Evolutionary conservation across 371 early-diverging fungal species (phyloP).

Genomic region (Actinomortierella wolfii): DNA sequence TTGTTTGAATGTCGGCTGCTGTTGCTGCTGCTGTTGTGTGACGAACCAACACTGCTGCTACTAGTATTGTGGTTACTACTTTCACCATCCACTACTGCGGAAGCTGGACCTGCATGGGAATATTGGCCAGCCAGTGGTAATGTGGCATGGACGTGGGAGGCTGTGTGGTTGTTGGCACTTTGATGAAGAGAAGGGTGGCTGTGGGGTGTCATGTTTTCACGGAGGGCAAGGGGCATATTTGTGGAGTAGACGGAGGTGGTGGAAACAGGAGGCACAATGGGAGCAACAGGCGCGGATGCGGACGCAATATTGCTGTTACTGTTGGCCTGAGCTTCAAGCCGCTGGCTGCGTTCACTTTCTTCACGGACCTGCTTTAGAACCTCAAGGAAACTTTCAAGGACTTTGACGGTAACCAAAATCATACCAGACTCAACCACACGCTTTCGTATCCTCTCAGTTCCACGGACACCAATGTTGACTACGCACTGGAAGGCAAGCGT

Average conservation of each 20-base stretch:
- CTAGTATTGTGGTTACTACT: no score
- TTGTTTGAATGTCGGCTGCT: no score
- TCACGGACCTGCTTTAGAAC: conserved; percentile 63
- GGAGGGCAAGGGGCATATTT: no score
- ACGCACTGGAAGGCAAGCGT: conserved; percentile 84
- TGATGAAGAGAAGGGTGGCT: no score
- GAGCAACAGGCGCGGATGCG: background rate
- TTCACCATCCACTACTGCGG: conserved; percentile 10
- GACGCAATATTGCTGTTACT: background rate
- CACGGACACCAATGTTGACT: conserved; percentile 86
- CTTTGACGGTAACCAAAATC: conserved; percentile 76
- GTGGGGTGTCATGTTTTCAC: no score
- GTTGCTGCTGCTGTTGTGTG: no score
- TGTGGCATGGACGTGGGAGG: conserved; percentile 18
- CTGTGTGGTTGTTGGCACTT: conserved; percentile 3
- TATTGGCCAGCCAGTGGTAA: conserved; percentile 4
- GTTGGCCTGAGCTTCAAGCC: conserved; percentile 22
- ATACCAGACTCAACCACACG: conserved; percentile 86
- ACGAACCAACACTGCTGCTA: no score
- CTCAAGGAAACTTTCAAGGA: conserved; percentile 73
- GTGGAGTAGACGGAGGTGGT: background rate
- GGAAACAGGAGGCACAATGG: background rate
- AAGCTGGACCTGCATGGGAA: conserved; percentile 10
- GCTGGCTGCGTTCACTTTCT: conserved; percentile 60
- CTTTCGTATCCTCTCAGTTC: conserved; percentile 78